Conservation (phyloP, 208 protist species). For the Willaertia magna region DNA sequence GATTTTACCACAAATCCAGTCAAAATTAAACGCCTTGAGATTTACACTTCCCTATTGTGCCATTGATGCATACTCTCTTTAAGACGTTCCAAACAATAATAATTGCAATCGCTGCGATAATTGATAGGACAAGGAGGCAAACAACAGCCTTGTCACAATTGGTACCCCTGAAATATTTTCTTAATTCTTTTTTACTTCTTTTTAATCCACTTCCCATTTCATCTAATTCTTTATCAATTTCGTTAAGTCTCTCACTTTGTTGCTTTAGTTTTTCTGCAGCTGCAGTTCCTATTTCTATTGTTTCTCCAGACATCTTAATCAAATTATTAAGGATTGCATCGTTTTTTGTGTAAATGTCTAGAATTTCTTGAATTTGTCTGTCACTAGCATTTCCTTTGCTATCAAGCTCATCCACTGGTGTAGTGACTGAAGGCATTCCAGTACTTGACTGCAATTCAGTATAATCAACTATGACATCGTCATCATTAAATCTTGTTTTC, state of each 20-base stretch:
- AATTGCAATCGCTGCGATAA: neutral
- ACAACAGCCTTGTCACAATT: neutral
- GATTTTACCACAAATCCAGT: too few relatives aligned
- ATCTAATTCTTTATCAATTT: neutral
- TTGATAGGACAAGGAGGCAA: neutral
- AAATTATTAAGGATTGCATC: neutral
- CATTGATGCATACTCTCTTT: neutral
- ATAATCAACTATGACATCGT: too few relatives aligned
- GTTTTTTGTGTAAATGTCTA: neutral
- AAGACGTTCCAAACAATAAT: neutral
- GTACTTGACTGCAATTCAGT: too few relatives aligned
- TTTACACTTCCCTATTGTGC: neutral
- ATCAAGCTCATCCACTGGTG: too few relatives aligned
- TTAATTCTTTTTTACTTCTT: neutral
- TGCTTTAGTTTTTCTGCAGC: neutral
- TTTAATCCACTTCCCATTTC: neutral
- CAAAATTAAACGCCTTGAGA: too few relatives aligned
- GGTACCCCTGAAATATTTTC: neutral
- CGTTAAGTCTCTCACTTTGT: neutral
- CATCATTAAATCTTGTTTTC: too few relatives aligned
- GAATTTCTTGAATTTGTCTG: neutral
- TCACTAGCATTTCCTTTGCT: too few relatives aligned
- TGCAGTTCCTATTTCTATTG: neutral
- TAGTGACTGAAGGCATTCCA: too few relatives aligned
- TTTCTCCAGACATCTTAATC: neutral